These are phyloP conservation scores for Aspergillus fructus DNA, from an alignment of 2,329 filamentous ascomycete species.

Conservation along the genomic window DNA sequence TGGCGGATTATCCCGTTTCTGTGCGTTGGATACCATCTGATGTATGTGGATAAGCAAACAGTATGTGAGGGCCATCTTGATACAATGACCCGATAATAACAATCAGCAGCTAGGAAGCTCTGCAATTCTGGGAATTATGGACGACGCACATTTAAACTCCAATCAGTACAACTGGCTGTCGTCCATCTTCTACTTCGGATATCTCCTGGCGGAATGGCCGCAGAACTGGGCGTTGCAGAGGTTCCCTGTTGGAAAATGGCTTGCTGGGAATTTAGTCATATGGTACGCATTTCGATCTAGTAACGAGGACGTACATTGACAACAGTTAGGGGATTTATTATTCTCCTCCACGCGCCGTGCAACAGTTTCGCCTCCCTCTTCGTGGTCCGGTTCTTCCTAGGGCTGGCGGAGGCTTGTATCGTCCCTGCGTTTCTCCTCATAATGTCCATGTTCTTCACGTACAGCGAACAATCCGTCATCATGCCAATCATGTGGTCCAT, in stretches of 20 bases:
- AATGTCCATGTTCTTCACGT: conserved; percentile 42
- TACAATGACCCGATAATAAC: neutral
- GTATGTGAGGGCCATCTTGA: conserved; percentile 17
- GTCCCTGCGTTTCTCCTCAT: conserved; percentile 49
- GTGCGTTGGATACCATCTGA: conserved; percentile 41
- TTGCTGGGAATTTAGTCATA: conserved; percentile 32
- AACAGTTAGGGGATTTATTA: conserved; percentile 30
- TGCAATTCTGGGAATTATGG: conserved; percentile 32
- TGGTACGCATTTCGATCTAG: conserved; percentile 6
- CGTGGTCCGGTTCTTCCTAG: conserved; percentile 52
- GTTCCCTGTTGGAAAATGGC: conserved; percentile 40
- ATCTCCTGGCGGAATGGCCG: conserved; percentile 40
- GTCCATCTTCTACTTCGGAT: conserved; percentile 46
- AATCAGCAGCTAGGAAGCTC: conserved; percentile 21
- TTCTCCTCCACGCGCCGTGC: conserved; percentile 43
- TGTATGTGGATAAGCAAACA: conserved; percentile 43
- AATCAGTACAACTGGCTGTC: conserved; percentile 42
- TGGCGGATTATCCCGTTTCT: conserved; percentile 41
- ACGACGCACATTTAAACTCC: conserved; percentile 27
- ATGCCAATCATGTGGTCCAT: conserved; percentile 44
- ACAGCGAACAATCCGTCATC: conserved; percentile 32
- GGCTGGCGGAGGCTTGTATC: conserved; percentile 54
- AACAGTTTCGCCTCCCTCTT: conserved; percentile 50
- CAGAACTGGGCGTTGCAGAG: conserved; percentile 45
- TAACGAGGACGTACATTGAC: too few relatives aligned